Percentiles rank a stretch among this genome's conserved stretches.
Conservation (phyloP, 2,329 filamentous ascomycete species). For the Epichloe glyceriae region DNA sequence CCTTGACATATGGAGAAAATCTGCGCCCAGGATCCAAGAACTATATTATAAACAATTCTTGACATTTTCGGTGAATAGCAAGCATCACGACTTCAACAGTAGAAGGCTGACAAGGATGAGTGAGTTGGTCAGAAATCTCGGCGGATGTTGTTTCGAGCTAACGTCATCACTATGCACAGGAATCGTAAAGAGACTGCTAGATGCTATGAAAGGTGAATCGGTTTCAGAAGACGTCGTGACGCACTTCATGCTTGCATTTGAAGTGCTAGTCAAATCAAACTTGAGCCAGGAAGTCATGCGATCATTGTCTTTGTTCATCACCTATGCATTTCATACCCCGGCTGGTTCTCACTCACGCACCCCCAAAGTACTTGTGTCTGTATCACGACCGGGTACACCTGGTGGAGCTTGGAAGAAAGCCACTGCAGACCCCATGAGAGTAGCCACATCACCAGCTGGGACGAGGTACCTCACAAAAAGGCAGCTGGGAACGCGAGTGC, state of each 20-base stretch:
- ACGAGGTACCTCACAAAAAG: slow-evolving; percentile 42
- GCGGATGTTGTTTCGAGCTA: slow-evolving; percentile 4
- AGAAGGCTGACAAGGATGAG: slow-evolving; percentile 80
- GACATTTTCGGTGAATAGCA: slow-evolving; percentile 78
- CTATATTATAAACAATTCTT: slow-evolving; percentile 90
- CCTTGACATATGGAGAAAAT: slow-evolving; percentile 82
- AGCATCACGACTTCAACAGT: slow-evolving; percentile 84
- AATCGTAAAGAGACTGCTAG: slow-evolving; percentile 78
- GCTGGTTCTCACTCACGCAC: slow-evolving; percentile 36
- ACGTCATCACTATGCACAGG: slow-evolving; percentile 34
- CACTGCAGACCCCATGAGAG: slow-evolving; percentile 21
- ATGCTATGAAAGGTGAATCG: slow-evolving; percentile 76
- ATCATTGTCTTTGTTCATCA: slow-evolving; percentile 81
- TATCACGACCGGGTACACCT: slow-evolving; percentile 29
- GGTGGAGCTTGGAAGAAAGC: slow-evolving; percentile 23
- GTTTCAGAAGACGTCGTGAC: slow-evolving; percentile 60
- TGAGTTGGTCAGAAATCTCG: slow-evolving; percentile 31
- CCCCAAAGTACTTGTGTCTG: slow-evolving; percentile 29
- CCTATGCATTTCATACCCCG: slow-evolving; percentile 67
- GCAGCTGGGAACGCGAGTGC: slow-evolving; percentile 59
- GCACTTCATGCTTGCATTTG: slow-evolving; percentile 68
- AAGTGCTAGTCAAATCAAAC: slow-evolving; percentile 65
- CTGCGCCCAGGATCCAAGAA: slow-evolving; percentile 62
- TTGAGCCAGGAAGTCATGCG: slow-evolving; percentile 76
- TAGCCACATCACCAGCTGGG: slow-evolving; percentile 16